Evolutionary conservation across 2,329 filamentous ascomycete species (phyloP), one percentile per base, ranked within the genome.

Genomic region (Colletotrichum godetiae): DNA sequence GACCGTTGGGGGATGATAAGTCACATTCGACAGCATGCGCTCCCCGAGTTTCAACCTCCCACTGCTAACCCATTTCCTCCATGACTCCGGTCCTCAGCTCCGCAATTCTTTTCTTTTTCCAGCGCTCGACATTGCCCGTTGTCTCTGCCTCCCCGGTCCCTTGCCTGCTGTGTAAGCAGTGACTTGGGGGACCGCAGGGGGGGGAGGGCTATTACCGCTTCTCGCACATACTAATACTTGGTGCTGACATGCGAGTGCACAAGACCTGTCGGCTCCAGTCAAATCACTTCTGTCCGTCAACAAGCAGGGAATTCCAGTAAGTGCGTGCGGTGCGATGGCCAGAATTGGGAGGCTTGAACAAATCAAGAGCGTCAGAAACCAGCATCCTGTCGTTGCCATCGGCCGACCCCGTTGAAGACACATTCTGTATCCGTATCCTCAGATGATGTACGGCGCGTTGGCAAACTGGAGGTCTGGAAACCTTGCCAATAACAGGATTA

Each of bases 21-120:
- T 70, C 67, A 73, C 56, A 60, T 68, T 73, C 56, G 60, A 62
- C 60, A 61, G 60, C 70, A 49, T 65, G 46, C 46, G 59, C 58
- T 52, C 33, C 59, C 53, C 56, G 59, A 63, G 60, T 65, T 70
- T 73, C 70, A 61, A 73, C 56, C 49, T 37, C 31, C 27, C 49
- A 73, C 60, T 60, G 56, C 60, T 33, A 31, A 37, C n/a, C 57
- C 60, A 22, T 61, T 65, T 61, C 31, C 55, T 57, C 61, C 55
- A 31, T 37, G 33, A n/a, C 59, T 65, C 67, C 55, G 60, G 42
- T 49, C 19, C 55, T 56, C 67, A 70, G 46, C 70, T 73, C 67
- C 67, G 70, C 67, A 73, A 19, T 35, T 10, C 46, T 52, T 70
- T 73, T 42, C 60, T 70, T 73, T 73, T 73, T 63, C 37, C 46